These are phyloP conservation scores for Pleurotus tuoliensis DNA, from an alignment of 768 basidiomycete species.

Conservation along the genomic window DNA sequence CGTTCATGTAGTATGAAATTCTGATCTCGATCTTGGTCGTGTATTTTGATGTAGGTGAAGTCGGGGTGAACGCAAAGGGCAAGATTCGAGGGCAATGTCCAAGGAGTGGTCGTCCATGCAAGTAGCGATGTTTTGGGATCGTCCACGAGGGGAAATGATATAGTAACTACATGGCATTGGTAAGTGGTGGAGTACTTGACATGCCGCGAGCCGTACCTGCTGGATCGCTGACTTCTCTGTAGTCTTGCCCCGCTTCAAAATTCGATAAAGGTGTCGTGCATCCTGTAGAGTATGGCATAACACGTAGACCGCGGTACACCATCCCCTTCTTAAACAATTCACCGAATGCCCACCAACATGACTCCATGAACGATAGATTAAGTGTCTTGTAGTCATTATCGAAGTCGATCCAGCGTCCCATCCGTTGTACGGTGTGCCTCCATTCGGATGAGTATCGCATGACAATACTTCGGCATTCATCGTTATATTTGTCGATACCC, in stretches of 20 bases:
- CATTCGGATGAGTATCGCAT: slow-evolving; percentile 96
- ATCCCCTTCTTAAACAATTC: slow-evolving; percentile 89
- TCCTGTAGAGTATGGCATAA: slow-evolving; percentile 98
- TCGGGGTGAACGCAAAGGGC: slow-evolving; percentile 95
- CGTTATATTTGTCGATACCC: slow-evolving; percentile 98
- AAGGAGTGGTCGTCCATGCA: slow-evolving; percentile 99
- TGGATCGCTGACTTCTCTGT: slow-evolving; percentile 92
- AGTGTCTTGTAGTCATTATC: slow-evolving; percentile 99
- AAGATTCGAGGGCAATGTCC: slow-evolving; percentile 96
- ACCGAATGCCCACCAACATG: slow-evolving; percentile 98
- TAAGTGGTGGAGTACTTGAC: no score
- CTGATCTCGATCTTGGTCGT: slow-evolving; percentile 79
- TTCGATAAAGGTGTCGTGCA: slow-evolving; percentile 95
- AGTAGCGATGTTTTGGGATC: slow-evolving; percentile 87
- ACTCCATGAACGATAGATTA: slow-evolving; percentile 93
- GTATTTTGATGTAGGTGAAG: slow-evolving; percentile 94
- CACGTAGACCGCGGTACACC: slow-evolving; percentile 90
- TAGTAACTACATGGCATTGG: slow-evolving; percentile 56
- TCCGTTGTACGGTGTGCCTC: slow-evolving; percentile 92
- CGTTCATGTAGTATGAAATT: slow-evolving; percentile 93
- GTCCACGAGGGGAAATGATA: slow-evolving; percentile 90
- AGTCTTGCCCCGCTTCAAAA: slow-evolving; percentile 92
- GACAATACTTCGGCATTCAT: slow-evolving; percentile 92
- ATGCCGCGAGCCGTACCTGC: slow-evolving; percentile 48
- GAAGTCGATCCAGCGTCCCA: slow-evolving; percentile 99